Conservation (phyloP, 169 alveolate genomes). For the Eimeria brunetti region DNA sequence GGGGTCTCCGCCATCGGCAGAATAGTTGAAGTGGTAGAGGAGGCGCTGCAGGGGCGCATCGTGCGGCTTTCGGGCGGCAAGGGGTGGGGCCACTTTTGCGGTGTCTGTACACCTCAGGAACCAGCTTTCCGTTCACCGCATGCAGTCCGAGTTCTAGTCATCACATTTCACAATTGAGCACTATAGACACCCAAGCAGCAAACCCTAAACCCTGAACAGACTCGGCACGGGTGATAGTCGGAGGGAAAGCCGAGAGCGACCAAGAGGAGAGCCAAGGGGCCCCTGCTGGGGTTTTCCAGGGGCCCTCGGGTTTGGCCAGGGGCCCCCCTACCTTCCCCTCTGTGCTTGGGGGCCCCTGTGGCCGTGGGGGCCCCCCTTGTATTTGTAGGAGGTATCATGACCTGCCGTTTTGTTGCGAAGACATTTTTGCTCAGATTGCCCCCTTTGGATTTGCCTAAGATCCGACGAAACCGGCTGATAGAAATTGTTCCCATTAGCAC, state of each 20-base stretch:
- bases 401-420: neutral
- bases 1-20: constrained; percentile 88
- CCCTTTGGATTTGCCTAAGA: constrained; percentile 97
- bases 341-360: too few species aligned
- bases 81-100: too few species aligned
- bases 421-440: constrained; percentile 91
- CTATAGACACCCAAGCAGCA: too few species aligned
- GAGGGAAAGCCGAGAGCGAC: too few species aligned
- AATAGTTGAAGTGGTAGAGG: constrained; percentile 98
- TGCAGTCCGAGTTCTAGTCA: too few species aligned
- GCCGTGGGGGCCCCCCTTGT: neutral
- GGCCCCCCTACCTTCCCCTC: too few species aligned
- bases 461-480: constrained; percentile 96
- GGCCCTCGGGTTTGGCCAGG: neutral
- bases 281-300: neutral
- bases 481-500: constrained; percentile 97
- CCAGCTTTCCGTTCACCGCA: too few species aligned
- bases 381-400: neutral
- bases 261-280: too few species aligned
- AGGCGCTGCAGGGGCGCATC: constrained; percentile 95
- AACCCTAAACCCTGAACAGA: too few species aligned
- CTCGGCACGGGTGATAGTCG: too few species aligned
- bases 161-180: too few species aligned
- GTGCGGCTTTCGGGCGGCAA: constrained; percentile 90
- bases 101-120: neutral